Base-by-base conservation (phyloP, 345 rosid species). In the Rubroshorea leprosula region DNA sequence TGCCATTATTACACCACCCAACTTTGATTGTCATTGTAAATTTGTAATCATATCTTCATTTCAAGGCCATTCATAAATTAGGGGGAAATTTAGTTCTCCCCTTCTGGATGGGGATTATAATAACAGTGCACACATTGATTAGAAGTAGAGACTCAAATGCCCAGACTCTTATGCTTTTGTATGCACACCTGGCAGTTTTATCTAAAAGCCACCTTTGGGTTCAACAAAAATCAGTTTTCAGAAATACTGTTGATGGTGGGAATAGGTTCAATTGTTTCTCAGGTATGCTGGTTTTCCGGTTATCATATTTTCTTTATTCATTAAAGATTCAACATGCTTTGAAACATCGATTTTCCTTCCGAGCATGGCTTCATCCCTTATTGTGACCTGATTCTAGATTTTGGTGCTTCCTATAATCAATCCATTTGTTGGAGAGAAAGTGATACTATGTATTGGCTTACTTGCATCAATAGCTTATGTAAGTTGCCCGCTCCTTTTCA, bases 391-490 rank as follows among this genome's bases (percentile, higher is more conserved):
- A 22, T 55, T 26, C 54, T 58, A 80, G 85, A 62, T 77, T 44
- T 52, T 80, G 76, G 70, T 75, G 68, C 76, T 80, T 38, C 85
- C 85, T 54, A 58, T 80, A 2, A 25, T 75, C 43, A 77, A 72
- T 68, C 80, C 82, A 8, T 55, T 72, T 13, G 69, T 80, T 29
- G 80, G 82, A 65, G 85, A 80, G 39, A 75, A 77, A 62, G 60
- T 66, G 55, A 61, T 80, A 54, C 54, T 80, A 43, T 74, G 78
- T 29, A 0, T 66, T 19, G 82, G 66, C n/a, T 71, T 80, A 63
- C 72, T 77, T 50, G 78, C 78, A 63, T 77, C 85, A 3, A 58
- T 80, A 35, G 82, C 78, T 51, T 80, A 77, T 70, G 85, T 80
- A 70, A 69, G 85, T 65, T 35, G 23, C 35, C 60, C 13, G n/a